Percentiles rank a stretch among this genome's conserved stretches.
Conservation (phyloP, 495 filamentous ascomycete species). For the Aspergillus bridgeri region DNA sequence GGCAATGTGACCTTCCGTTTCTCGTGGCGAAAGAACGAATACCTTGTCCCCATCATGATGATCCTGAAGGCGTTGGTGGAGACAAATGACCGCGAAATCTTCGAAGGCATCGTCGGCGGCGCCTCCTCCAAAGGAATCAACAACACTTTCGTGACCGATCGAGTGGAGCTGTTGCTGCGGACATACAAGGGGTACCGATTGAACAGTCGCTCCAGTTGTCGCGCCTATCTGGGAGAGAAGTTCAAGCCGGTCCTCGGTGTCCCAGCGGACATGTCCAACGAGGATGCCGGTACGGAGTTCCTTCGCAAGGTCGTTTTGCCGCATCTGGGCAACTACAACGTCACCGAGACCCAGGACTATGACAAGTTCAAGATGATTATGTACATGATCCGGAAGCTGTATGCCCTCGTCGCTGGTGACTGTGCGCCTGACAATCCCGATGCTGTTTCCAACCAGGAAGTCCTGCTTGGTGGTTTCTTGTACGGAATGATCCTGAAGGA, state of each 20-base stretch:
- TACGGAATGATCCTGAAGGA: slow-evolving; percentile 97
- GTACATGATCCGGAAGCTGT: slow-evolving; percentile 95
- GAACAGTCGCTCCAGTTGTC: slow-evolving; percentile 71
- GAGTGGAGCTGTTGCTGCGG: slow-evolving; percentile 84
- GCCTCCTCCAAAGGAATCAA: slow-evolving; percentile 68
- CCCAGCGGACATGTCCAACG: slow-evolving; percentile 73
- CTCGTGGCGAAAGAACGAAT: slow-evolving; percentile 97
- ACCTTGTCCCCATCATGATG: slow-evolving; percentile 91
- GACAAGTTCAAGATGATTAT: slow-evolving; percentile 94
- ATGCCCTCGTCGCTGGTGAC: slow-evolving; percentile 85
- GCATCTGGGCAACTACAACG: slow-evolving; percentile 78
- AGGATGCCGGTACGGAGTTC: slow-evolving; percentile 86
- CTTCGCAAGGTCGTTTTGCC: slow-evolving; percentile 84
- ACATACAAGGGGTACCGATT: slow-evolving; percentile 89
- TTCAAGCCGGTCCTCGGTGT: slow-evolving; percentile 84
- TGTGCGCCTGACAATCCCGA: slow-evolving; percentile 94
- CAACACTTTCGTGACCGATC: slow-evolving; percentile 92
- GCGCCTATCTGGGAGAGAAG: slow-evolving; percentile 80
- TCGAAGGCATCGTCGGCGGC: slow-evolving; percentile 77
- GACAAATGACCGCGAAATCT: slow-evolving; percentile 95
- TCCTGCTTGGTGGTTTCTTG: slow-evolving; percentile 86
- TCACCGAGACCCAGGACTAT: slow-evolving; percentile 73
- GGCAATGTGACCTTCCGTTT: slow-evolving; percentile 96
- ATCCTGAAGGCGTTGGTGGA: slow-evolving; percentile 90
- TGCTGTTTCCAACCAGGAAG: slow-evolving; percentile 90